These are phyloP conservation scores for Lasiodiplodia hormozganensis DNA, from an alignment of 2,329 filamentous ascomycete species.

Conservation along the genomic window DNA sequence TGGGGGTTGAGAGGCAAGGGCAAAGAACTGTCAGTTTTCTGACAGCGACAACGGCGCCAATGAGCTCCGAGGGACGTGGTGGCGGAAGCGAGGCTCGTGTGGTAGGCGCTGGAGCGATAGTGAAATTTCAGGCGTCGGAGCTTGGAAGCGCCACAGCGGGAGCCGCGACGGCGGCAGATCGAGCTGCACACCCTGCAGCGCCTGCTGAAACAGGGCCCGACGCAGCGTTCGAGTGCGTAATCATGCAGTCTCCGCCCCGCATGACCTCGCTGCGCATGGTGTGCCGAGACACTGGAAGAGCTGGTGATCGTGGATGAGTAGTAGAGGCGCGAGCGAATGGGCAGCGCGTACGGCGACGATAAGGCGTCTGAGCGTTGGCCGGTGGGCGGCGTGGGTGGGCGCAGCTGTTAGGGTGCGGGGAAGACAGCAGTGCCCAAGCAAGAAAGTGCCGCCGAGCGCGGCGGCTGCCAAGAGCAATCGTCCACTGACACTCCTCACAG, in stretches of 20 bases:
- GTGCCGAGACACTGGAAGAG: neutral
- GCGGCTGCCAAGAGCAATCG: no score
- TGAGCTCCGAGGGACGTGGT: neutral
- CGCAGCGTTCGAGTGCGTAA: constrained; percentile 21
- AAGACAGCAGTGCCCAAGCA: neutral
- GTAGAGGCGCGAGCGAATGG: neutral
- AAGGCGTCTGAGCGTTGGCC: neutral
- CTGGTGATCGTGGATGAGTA: no score
- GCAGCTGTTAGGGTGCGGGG: neutral
- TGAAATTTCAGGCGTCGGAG: constrained; percentile 20
- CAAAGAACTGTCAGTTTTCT: neutral
- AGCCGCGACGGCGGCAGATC: constrained; percentile 16
- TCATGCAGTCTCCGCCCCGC: constrained; percentile 9
- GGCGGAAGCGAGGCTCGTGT: constrained; percentile 7
- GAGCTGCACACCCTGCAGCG: constrained; percentile 21
- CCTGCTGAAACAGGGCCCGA: constrained; percentile 25
- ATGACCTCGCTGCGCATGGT: neutral
- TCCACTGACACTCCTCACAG: no score
- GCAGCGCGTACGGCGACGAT: neutral
- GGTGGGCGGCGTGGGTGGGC: neutral
- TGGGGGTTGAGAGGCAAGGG: neutral
- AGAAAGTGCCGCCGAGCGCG: no score
- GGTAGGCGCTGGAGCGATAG: neutral
- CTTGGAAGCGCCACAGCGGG: constrained; percentile 6
- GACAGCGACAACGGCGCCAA: neutral